phyloP scores from a whole-genome alignment of 208 protist species.

The Acanthamoeba royreba region DNA sequence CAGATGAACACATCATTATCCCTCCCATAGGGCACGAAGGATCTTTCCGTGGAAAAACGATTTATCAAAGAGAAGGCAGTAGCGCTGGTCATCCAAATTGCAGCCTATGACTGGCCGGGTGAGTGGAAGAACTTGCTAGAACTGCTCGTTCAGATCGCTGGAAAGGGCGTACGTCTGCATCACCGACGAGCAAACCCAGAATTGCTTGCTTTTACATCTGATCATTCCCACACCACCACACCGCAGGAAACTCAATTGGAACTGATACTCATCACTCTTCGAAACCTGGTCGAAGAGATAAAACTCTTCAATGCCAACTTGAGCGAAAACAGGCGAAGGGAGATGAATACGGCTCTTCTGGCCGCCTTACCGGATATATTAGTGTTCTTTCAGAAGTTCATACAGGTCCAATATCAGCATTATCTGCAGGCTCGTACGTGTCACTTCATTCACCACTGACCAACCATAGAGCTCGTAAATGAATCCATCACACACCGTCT shows the following conservation, averaged over 20 bases:
- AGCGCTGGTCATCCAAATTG: neutral
- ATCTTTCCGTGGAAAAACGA: neutral
- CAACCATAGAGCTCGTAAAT: neutral
- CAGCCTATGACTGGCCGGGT: neutral
- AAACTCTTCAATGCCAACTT: neutral
- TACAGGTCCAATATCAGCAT: neutral
- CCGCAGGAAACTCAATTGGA: neutral
- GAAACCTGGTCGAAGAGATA: neutral
- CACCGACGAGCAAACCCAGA: neutral
- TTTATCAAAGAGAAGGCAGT: constrained; percentile 42
- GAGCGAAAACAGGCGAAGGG: neutral
- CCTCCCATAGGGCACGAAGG: neutral
- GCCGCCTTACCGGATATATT: neutral
- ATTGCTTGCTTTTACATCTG: neutral
- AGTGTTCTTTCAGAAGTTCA: neutral
- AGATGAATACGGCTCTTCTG: neutral
- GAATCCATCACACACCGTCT: neutral
- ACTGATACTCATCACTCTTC: neutral
- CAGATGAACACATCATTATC: neutral
- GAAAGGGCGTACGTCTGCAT: neutral
- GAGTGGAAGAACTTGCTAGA: neutral
- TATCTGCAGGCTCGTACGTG: neutral
- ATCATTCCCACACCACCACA: neutral
- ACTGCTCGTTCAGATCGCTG: neutral
- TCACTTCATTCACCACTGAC: neutral